Base-by-base conservation (phyloP, 2,329 filamentous ascomycete species). In the Claviceps quebecensis region DNA sequence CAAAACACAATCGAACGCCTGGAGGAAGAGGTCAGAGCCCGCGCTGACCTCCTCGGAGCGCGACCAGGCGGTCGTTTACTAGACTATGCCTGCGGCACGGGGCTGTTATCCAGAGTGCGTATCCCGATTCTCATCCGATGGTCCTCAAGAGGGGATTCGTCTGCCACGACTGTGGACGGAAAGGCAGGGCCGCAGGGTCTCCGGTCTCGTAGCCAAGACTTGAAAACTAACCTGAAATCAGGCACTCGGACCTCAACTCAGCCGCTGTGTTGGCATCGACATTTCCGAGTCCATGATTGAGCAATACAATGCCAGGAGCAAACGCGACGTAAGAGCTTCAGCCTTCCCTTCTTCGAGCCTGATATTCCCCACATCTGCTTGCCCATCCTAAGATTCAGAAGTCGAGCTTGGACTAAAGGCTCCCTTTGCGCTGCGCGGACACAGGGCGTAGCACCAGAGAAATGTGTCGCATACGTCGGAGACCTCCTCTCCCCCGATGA, bases 41-140 rank as follows among this genome's bases (percentile, higher is more conserved):
- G 73, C 36, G 69, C 76, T 5, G 70, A 74, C 49, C 86, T 84
- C 69, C 76, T 87, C 52, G 81, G 79, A 43, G 74, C 78, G 36
- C 58, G 58, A 43, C 49, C 68, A 58, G 59, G 60, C 58, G 52
- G 70, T 80, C 74, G 75, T 45, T 66, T 87, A 19, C 70, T 89
- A 2, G 86, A 90, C 62, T 90, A 89, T 65, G 86, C 86, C 16
- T 89, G 85, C 61, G 86, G 86, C 8, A 82, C 83, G 5, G 84
- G 84, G 2, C 65, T 78, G 51, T 71, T 86, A 55, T 83, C 83
- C 13, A 73, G 76, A 5, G 47, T 45, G 34, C 17, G 44, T 34
- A 43, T 22, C 26, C 26, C n/a, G n/a, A n/a, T n/a, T n/a, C n/a
- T n/a, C 26, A 29, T 29, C 26, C 26, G 26, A 29, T 9, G 26